phyloP scores from a whole-genome alignment of 306 rosid species.

The Glycine latifolia region DNA sequence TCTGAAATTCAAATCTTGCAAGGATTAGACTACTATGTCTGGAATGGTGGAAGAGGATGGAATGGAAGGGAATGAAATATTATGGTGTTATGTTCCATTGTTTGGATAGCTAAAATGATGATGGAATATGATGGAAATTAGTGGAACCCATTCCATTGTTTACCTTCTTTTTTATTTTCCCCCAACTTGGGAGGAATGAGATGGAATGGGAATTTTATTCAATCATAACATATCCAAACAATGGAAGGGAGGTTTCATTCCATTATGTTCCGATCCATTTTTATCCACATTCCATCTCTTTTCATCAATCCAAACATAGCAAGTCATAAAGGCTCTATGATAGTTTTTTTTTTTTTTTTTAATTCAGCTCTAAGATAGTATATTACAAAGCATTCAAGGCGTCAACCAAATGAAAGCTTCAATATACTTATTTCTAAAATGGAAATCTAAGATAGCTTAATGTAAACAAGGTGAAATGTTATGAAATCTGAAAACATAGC shows the following conservation, averaged over 20 bases:
- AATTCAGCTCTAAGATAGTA: too few relatives aligned
- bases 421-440: not conserved
- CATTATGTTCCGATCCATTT: not conserved
- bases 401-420: conserved; percentile 37
- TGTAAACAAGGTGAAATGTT: conserved; percentile 26
- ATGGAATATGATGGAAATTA: too few relatives aligned
- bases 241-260: not conserved
- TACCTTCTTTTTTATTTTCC: too few relatives aligned
- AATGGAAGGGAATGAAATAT: not conserved
- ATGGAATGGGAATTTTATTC: not conserved
- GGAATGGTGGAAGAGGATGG: not conserved
- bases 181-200: conserved; percentile 4
- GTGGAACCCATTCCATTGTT: not conserved
- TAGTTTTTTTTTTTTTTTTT: too few relatives aligned
- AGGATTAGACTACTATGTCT: not conserved
- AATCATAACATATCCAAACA: not conserved
- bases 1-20: not conserved
- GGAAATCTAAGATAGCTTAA: conserved; percentile 18
- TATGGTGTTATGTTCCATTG: not conserved
- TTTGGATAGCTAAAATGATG: too few relatives aligned
- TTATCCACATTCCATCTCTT: not conserved
- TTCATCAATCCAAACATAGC: not conserved
- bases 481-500: conserved; percentile 28
- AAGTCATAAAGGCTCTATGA: not conserved
- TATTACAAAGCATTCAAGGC: conserved; percentile 26